phyloP scores from a whole-genome alignment of 2,329 filamentous ascomycete species.

The Ascochyta rabiei region DNA sequence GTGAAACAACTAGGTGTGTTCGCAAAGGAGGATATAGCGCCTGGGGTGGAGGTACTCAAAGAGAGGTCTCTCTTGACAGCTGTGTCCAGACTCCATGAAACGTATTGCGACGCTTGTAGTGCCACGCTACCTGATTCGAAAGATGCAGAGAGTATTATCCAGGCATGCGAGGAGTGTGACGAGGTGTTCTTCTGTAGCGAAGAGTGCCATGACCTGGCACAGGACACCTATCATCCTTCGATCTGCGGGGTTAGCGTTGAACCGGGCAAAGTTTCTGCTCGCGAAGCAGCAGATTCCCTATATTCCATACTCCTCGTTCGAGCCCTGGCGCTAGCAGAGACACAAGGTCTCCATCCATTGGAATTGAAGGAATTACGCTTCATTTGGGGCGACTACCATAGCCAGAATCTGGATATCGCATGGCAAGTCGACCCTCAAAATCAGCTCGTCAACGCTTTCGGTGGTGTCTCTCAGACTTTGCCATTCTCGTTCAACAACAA shows the following conservation, averaged over 20 bases:
- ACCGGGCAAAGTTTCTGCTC: conserved; percentile 60
- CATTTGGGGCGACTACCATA: conserved; percentile 68
- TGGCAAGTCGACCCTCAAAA: conserved; percentile 28
- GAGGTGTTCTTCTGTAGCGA: conserved; percentile 66
- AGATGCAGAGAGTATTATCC: conserved; percentile 30
- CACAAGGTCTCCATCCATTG: conserved; percentile 63
- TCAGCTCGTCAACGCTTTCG: conserved; percentile 26
- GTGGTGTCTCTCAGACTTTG: conserved; percentile 61
- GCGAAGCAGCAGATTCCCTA: conserved; percentile 64
- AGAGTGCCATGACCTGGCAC: conserved; percentile 62
- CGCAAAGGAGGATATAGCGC: conserved; percentile 77
- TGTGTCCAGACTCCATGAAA: conserved; percentile 84
- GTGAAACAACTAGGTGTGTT: conserved; percentile 88
- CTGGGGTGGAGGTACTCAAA: conserved; percentile 76
- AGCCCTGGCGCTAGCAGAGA: conserved; percentile 65
- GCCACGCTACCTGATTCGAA: conserved; percentile 63
- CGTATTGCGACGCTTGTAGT: conserved; percentile 89
- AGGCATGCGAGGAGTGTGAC: conserved; percentile 61
- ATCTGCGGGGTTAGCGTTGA: conserved; percentile 63
- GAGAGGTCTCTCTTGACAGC: conserved; percentile 89
- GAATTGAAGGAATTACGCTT: conserved; percentile 66
- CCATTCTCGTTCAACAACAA: conserved; percentile 81
- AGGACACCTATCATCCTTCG: conserved; percentile 62
- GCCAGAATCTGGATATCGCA: conserved; percentile 27
- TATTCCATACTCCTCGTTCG: conserved; percentile 66